Base-by-base conservation (phyloP, 1,284 basidiomycete species). In the Vanrija pseudolonga region DNA sequence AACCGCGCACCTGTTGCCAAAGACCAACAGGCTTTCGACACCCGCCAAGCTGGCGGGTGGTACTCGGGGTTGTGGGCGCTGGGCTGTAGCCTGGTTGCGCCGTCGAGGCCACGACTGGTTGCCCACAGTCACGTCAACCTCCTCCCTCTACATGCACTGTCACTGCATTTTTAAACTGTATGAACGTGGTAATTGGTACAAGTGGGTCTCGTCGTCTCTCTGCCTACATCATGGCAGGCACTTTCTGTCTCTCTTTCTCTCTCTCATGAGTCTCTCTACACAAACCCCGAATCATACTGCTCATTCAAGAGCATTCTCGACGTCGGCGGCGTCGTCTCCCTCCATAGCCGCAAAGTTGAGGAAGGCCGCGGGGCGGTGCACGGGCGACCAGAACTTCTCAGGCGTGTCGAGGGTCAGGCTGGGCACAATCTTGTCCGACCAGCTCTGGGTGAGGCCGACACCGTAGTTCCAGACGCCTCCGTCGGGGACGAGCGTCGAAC, bases 401-500 rank as follows among this genome's bases (percentile, higher is more conserved):
- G 95, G 95, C 24, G 89, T 90, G 68, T 97, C 95, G 55, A 98
- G 80, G 39, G 84, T 86, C 81, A 98, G 88, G 18, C 84, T 83
- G 74, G 93, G 98, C 50, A 85, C 83, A 64, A 98, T 78, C 65
- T 81, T 88, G 37, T 89, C 84, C 24, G 89, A 84, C 90, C 93
- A 98, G 62, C 90, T 76, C 70, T 97, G 91, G 12, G 93, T 91
- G 53, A 98, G 79, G 55, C 91, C 90, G 56, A 93, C 86, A 45
- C 90, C 89, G 68, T 94, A 94, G 74, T 94, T 95, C 92, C 93
- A 95, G 26, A 93, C 85, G 56, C 85, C 85, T 60, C 91, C 92
- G 71, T 93, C 90, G 0, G 90, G 90, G 12, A 93, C 89, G 9
- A 94, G 78, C 1, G 90, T 93, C 86, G 91, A 90, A 36, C 89